phyloP scores from a whole-genome alignment of 257 asterid species.

The Solanum etuberosum region DNA sequence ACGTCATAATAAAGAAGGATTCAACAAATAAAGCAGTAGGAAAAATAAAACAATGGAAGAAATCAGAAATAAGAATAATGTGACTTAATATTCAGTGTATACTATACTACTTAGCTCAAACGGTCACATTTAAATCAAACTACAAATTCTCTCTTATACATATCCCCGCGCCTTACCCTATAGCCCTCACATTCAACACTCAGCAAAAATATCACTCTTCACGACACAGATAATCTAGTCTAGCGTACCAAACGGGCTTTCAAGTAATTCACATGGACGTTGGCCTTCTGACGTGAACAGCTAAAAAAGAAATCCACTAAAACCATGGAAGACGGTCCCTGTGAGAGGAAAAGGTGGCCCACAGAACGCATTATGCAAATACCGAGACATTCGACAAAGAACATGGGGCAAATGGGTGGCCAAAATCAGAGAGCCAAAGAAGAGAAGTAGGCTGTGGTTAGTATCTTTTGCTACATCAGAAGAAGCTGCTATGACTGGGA shows the following conservation, averaged over 20 bases:
- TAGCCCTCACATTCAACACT: slow-evolving; percentile 3
- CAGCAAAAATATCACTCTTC: too few relatives aligned
- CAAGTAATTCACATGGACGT: slow-evolving; percentile 32
- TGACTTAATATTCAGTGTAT: background rate
- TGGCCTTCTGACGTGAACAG: background rate
- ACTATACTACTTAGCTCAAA: background rate
- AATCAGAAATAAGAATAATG: background rate
- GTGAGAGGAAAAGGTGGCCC: slow-evolving; percentile 96
- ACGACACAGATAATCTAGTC: background rate
- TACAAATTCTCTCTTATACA: slow-evolving; percentile 34
- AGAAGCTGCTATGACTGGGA: slow-evolving; percentile 87
- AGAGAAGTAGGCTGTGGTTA: slow-evolving; percentile 73
- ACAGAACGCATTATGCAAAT: slow-evolving; percentile 67
- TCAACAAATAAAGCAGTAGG: background rate
- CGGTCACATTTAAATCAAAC: slow-evolving; percentile 41
- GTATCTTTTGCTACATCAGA: slow-evolving; percentile 94
- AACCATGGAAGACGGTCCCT: slow-evolving; percentile 97
- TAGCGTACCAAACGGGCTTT: background rate
- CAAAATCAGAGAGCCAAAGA: slow-evolving; percentile 81
- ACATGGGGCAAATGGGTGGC: slow-evolving; percentile 85
- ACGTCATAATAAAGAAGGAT: background rate
- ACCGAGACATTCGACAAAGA: slow-evolving; percentile 78
- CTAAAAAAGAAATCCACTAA: slow-evolving; percentile 48
- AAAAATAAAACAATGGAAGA: background rate
- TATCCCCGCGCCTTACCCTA: slow-evolving; percentile 34